Evolutionary conservation across 163 green algal species (phyloP).

Genomic region (Volvox carteri): DNA sequence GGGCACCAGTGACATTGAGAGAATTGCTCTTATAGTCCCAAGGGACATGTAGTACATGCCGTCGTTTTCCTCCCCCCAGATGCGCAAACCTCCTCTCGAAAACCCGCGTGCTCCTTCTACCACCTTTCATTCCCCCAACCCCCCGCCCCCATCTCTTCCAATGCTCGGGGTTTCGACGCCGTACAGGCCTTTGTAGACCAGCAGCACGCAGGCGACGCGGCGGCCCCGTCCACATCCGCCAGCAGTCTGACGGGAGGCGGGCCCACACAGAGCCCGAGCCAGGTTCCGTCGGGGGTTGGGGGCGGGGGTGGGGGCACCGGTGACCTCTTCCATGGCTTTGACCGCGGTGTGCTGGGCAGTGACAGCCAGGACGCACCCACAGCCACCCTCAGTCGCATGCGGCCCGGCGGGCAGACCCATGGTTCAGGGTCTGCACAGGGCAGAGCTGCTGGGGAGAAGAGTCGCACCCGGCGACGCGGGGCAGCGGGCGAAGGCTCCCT

Average conservation of each 20-base stretch:
- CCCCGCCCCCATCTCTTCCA: no score
- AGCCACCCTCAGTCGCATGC: background rate
- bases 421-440: background rate
- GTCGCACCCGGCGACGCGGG: background rate
- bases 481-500: background rate
- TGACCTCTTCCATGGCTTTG: conserved; percentile 37
- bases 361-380: conserved; percentile 1
- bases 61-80: no score
- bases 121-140: no score
- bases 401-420: background rate
- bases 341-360: background rate
- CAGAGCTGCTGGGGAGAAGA: background rate
- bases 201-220: background rate
- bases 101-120: no score
- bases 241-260: background rate
- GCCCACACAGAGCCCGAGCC: background rate
- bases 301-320: background rate
- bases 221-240: background rate
- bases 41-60: no score
- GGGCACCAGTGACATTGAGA: no score
- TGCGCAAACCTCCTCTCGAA: no score
- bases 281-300: background rate
- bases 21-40: no score
- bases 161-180: background rate
- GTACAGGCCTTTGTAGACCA: conserved; percentile 32